These are phyloP conservation scores for Lathyrus tuberosus DNA, from an alignment of 306 rosid genomes.

Conservation along the genomic window DNA sequence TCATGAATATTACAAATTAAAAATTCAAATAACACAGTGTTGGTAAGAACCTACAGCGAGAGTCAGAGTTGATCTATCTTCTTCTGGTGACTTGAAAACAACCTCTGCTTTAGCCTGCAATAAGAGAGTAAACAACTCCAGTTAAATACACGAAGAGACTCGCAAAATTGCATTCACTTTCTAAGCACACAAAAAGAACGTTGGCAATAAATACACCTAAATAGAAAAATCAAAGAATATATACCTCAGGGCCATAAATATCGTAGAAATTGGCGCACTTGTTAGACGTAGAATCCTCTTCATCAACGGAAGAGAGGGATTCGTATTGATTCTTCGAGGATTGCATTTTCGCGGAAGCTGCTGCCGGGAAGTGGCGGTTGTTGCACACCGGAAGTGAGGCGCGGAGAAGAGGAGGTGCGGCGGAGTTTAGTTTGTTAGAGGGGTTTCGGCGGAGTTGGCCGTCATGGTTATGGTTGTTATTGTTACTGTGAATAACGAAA, in stretches of 20 bases:
- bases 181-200: background rate
- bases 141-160: background rate
- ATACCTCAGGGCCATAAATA: slow-evolving; percentile 78
- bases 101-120: slow-evolving; percentile 87
- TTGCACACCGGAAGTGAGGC: too few species aligned
- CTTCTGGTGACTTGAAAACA: slow-evolving; percentile 62
- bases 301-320: slow-evolving; percentile 43
- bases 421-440: too few species aligned
- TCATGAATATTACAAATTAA: slow-evolving; percentile 25
- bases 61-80: slow-evolving; percentile 70
- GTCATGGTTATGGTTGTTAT: too few species aligned
- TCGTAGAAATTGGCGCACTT: slow-evolving; percentile 57
- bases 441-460: too few species aligned
- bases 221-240: background rate
- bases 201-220: background rate
- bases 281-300: slow-evolving; percentile 37
- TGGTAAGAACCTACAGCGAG: slow-evolving; percentile 60
- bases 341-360: slow-evolving; percentile 44
- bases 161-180: background rate
- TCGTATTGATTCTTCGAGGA: slow-evolving; percentile 40
- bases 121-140: slow-evolving; percentile 13
- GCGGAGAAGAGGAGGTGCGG: too few species aligned
- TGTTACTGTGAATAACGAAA: too few species aligned
- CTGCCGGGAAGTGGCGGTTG: too few species aligned
- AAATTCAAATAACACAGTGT: slow-evolving; percentile 11